Percentiles rank a stretch among this genome's conserved stretches.
Evolutionary conservation across 2,329 filamentous ascomycete species (phyloP).

Genomic region (Fonsecaea erecta): DNA sequence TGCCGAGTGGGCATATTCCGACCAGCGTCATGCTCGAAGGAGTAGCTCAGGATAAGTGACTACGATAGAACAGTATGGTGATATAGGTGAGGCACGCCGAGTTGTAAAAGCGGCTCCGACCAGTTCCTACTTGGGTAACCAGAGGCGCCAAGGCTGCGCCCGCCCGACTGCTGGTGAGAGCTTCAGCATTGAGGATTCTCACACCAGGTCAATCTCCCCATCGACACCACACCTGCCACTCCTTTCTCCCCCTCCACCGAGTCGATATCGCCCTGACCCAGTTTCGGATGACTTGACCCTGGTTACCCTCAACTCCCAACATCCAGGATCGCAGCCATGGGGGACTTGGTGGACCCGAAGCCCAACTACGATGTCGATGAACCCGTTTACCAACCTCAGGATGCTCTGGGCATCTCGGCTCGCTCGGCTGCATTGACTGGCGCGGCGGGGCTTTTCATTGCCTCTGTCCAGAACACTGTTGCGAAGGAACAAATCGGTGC

Average conservation of each 20-base stretch:
- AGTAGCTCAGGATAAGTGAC: no score
- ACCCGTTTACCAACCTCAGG: constrained; percentile 68
- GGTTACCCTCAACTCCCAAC: neutral
- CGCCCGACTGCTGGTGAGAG: constrained; percentile 8
- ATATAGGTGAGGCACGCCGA: neutral
- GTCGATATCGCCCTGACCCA: neutral
- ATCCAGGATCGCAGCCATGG: constrained; percentile 36
- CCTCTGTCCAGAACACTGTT: constrained; percentile 85
- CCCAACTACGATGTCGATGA: constrained; percentile 41
- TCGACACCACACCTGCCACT: neutral
- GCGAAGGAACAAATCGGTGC: constrained; percentile 79
- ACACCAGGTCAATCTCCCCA: neutral
- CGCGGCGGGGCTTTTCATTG: constrained; percentile 70
- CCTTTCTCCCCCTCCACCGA: neutral
- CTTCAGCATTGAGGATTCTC: constrained; percentile 3
- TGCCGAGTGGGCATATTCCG: no score
- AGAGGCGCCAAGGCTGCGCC: constrained; percentile 5
- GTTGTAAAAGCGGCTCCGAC: neutral
- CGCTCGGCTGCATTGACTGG: constrained; percentile 69
- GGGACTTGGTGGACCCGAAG: constrained; percentile 34
- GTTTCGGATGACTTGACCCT: constrained; percentile 28
- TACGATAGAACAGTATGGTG: no score
- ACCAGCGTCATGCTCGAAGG: no score
- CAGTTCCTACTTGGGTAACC: neutral
- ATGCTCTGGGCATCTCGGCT: constrained; percentile 71